Conservation (phyloP, 106 monocot genomes). For the Apostasia shenzhenica region DNA sequence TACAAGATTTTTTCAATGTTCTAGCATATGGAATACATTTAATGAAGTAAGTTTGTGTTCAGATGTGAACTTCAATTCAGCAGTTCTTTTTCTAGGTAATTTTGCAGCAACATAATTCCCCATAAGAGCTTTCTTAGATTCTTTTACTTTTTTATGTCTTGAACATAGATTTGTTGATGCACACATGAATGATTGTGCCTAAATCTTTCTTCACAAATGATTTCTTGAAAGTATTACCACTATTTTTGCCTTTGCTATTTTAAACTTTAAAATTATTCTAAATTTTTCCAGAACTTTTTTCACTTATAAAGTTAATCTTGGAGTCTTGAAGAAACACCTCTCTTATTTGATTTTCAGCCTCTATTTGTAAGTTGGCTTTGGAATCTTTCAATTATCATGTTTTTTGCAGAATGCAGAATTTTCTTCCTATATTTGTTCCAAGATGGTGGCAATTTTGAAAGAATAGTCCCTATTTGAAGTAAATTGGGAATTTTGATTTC, state of each 20-base stretch:
- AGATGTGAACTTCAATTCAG: no score
- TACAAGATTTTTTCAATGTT: background rate
- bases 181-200: background rate
- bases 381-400: background rate
- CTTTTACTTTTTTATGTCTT: background rate
- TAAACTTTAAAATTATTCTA: background rate
- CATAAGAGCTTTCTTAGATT: conserved; percentile 1
- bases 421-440: background rate
- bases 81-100: background rate
- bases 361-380: background rate
- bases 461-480: background rate
- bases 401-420: background rate
- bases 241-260: background rate
- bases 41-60: no score
- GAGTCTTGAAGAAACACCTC: background rate
- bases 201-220: conserved; percentile 8
- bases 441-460: conserved; percentile 1
- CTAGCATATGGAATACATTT: background rate
- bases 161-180: conserved; percentile 4
- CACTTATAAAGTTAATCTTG: background rate
- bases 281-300: background rate
- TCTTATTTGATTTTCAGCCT: background rate
- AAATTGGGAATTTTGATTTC: background rate
- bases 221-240: background rate
- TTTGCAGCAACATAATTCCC: conserved; percentile 1